Evolutionary conservation across 106 monocot genomes (phyloP).

Genomic region (Allium sativum): DNA sequence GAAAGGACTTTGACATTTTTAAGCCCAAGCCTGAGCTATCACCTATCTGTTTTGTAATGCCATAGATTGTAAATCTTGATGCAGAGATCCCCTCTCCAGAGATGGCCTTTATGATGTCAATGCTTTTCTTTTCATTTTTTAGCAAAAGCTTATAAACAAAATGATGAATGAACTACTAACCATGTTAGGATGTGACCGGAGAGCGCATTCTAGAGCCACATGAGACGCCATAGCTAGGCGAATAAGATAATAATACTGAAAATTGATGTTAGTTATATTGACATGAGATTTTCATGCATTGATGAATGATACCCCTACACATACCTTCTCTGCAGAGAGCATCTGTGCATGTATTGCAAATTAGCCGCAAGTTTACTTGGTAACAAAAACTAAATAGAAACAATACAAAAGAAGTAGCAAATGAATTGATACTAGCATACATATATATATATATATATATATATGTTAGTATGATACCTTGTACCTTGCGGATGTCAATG

Average conservation of each 20-base stretch:
- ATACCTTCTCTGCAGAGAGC: slow-evolving; percentile 81
- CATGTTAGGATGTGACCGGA: slow-evolving; percentile 92
- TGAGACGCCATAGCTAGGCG: too few relatives aligned
- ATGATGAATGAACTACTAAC: slow-evolving; percentile 15
- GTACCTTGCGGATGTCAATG: too few relatives aligned
- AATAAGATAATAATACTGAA: slow-evolving; percentile 98
- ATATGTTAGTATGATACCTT: slow-evolving; percentile 21
- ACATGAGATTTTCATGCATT: too few relatives aligned
- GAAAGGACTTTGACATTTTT: slow-evolving; percentile 33
- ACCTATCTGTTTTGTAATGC: slow-evolving; percentile 78
- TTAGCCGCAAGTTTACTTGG: slow-evolving; percentile 82
- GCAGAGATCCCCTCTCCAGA: slow-evolving; percentile 75
- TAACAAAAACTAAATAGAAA: too few relatives aligned
- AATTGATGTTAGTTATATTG: too few relatives aligned
- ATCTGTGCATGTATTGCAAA: slow-evolving; percentile 82
- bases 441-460: too few relatives aligned
- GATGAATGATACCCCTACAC: neutral
- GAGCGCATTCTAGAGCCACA: slow-evolving; percentile 88
- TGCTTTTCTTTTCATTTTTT: too few relatives aligned
- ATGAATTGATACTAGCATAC: too few relatives aligned
- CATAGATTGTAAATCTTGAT: slow-evolving; percentile 83
- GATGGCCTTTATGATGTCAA: slow-evolving; percentile 87
- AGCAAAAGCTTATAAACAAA: too few relatives aligned
- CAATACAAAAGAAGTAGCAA: too few relatives aligned
- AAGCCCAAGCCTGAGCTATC: slow-evolving; percentile 75